phyloP scores from a whole-genome alignment of 1,284 basidiomycete species.

The Leccinum fallax region DNA sequence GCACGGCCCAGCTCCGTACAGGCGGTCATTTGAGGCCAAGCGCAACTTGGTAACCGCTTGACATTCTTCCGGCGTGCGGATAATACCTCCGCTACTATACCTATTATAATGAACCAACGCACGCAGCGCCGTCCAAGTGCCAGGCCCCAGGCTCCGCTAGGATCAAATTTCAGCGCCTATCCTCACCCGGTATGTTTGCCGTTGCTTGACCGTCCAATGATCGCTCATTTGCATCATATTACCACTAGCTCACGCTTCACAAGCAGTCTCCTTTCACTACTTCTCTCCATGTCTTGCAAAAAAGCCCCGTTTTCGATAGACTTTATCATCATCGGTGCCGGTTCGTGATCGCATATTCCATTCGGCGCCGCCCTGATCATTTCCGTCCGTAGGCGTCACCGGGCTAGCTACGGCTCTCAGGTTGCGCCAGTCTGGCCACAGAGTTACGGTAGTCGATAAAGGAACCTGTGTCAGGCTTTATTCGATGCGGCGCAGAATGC shows the following conservation, averaged over 20 bases:
- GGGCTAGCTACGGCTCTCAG: conserved; percentile 56
- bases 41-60: conserved; percentile 1
- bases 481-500: conserved; percentile 43
- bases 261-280: background rate
- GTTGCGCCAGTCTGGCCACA: conserved; percentile 51
- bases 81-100: conserved; percentile 12
- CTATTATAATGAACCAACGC: conserved; percentile 5
- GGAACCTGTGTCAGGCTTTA: conserved; percentile 42
- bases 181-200: conserved; percentile 1
- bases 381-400: conserved; percentile 37
- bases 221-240: conserved; percentile 16
- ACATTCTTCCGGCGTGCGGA: background rate
- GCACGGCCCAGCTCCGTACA: background rate
- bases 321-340: conserved; percentile 52
- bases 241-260: background rate
- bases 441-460: conserved; percentile 50
- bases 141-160: conserved; percentile 5
- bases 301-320: conserved; percentile 40
- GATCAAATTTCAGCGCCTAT: conserved; percentile 10
- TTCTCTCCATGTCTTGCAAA: conserved; percentile 21
- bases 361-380: background rate
- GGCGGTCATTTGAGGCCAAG: background rate
- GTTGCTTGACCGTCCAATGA: conserved; percentile 22
- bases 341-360: conserved; percentile 24
- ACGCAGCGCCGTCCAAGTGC: conserved; percentile 12